Evolutionary conservation across 2,329 filamentous ascomycete species (phyloP), one percentile per base, ranked within the genome.

Genomic region (Cladorrhinum sp.): DNA sequence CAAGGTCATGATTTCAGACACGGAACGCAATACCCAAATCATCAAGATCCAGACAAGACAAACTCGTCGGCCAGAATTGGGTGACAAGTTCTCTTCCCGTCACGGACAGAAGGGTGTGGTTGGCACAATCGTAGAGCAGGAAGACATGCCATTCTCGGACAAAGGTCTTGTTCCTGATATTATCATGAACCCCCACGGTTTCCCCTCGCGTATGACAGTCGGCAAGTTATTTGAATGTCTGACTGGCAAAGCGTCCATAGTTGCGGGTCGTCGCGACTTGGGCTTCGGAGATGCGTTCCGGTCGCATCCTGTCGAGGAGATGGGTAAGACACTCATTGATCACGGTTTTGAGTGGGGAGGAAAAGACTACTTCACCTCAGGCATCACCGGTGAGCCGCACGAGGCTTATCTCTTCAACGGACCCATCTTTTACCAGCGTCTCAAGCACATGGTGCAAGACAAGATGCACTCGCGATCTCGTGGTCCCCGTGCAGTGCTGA

Each of bases 171-270:
- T 87, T n/a, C 95, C 95, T 0, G 95, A 99, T 75, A 97, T 99
- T 67, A 99, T 99, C 85, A 99, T 99, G 95, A 99, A 99, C 79
- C 95, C 96, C 0, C 95, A 99, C 78, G 95, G 95, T 87, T 99
- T 99, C 82, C 95, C 95, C 1, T 98, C 93, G 29, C 95, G 95
- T 75, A 99, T 99, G 95, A 99, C 95, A 57, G 95, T 99, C 64
- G 95, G 95, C 29, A 99, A 99, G 76, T 90, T 99, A 81, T 85
- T 99, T 55, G 95, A 99, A 73, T 90, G 96, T 50, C 82, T 99
- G 16, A 92, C 93, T 0, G 95, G 95, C 65, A 99, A 99, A 76
- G 95, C 95, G 0, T 92, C 93, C 12, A 87, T 99, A 1, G 76
- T 99, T 3, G 85, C 88, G 61, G 95, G 95, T 3, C 87, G 89